These are phyloP conservation scores for Chalaropsis ovoidea DNA, from an alignment of 2,329 filamentous ascomycete species.

Conservation along the genomic window DNA sequence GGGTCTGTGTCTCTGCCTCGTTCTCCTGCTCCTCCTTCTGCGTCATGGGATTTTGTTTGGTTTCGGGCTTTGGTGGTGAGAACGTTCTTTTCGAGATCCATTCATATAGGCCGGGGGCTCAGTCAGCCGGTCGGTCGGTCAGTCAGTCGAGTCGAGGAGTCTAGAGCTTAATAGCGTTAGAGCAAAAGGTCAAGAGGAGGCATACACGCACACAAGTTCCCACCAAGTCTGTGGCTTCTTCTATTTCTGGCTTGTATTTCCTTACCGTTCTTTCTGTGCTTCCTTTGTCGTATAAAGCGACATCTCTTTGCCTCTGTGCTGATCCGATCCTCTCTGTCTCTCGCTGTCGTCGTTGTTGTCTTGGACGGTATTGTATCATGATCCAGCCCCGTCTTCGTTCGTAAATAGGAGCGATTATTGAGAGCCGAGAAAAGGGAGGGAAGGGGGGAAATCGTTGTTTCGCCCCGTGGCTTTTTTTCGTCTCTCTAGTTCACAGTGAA, in stretches of 20 bases:
- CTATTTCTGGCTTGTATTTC: background rate
- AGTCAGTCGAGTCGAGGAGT: background rate
- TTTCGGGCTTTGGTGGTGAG: slow-evolving; percentile 6
- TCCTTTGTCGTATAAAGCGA: background rate
- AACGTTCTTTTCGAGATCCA: background rate
- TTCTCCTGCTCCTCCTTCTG: background rate
- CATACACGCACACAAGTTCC: no score
- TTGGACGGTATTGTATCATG: slow-evolving; percentile 5
- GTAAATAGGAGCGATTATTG: slow-evolving; percentile 9
- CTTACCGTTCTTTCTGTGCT: background rate
- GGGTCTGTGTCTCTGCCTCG: no score
- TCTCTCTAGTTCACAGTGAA: background rate
- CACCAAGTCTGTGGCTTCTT: background rate
- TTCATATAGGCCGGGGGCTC: background rate
- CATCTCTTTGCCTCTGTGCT: background rate
- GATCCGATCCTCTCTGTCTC: background rate
- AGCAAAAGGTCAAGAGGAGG: background rate
- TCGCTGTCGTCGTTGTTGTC: background rate
- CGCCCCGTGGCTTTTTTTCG: background rate
- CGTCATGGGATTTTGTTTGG: slow-evolving; percentile 4
- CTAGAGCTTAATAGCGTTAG: background rate
- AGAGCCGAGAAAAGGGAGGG: background rate
- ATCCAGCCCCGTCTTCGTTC: slow-evolving; percentile 1
- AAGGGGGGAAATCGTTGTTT: background rate
- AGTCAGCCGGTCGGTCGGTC: no score